Base-by-base conservation (phyloP, 2,329 filamentous ascomycete species). In the Cytospora paraplurivora region DNA sequence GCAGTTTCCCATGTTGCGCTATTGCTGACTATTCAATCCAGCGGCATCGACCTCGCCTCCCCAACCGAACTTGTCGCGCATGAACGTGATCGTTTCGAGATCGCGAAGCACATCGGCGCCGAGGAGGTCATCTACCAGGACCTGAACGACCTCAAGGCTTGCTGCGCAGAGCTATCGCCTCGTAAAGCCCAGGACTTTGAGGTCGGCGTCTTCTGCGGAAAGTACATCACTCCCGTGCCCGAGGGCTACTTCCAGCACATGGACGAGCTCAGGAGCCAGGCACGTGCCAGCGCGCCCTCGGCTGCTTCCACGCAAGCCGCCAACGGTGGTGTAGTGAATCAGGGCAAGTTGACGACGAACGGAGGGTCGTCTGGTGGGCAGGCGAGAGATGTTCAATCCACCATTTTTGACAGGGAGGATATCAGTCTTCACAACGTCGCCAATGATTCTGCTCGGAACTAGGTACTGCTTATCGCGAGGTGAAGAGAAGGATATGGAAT, bases 151-250 rank as follows among this genome's bases (percentile, higher is more conserved):
- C 81, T 98, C n/a, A 88, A 90, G 72, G 86, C 83, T 35, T 87
- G 93, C 0, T 97, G 93, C 72, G 83, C 87, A 1, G 88, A 92
- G 68, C 84, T 91, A 4, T 88, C 86, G 66, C 83, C 87, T 57
- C 78, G 83, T 62, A 77, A 84, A 66, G 78, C 79, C 38, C 74
- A 76, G 41, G 73, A 85, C 70, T 97, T 97, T 69, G 94, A 98
- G 73, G 88, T 96, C 2, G 93, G 94, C 60, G 93, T 97, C 10
- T 97, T 98, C 79, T 92, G 88, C 72, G 94, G 94, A 53, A 86
- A 88, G 67, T 97, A 97, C 76, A 82, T 91, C 66, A 97, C 94
- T 0, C 86, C 87, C 0, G 90, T 97, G 1, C 85, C 89, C 1
- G 83, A 88, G 7, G 88, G 85, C 44, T 97, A 97, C 77, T 95